A percentile compares a stretch with the other conserved stretches of the same genome.
These are phyloP conservation scores for Linnemannia exigua DNA, from an alignment of 192 early-diverging fungal genomes.

Conservation along the genomic window DNA sequence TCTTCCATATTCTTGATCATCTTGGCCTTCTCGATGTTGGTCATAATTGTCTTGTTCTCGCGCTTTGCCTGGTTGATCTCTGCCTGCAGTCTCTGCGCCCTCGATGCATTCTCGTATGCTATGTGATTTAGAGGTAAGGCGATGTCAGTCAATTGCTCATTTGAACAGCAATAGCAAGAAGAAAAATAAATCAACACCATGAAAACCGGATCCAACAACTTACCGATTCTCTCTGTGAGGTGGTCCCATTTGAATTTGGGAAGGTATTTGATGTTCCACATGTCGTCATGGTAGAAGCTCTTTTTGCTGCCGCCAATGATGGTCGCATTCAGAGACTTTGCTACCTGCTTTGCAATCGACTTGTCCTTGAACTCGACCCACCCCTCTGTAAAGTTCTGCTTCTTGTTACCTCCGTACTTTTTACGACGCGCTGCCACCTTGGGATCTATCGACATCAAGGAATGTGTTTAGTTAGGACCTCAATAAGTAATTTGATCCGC, in stretches of 20 bases:
- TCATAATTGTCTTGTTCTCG: conserved; percentile 89
- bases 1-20: conserved; percentile 86
- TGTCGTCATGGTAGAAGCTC: conserved; percentile 89
- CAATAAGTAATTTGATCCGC: neutral
- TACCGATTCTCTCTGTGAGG: conserved; percentile 93
- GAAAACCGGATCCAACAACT: conserved; percentile 6
- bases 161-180: neutral
- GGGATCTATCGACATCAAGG: conserved; percentile 57
- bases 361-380: conserved; percentile 99
- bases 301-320: conserved; percentile 90
- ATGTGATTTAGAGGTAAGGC: neutral
- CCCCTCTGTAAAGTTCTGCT: conserved; percentile 91
- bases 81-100: conserved; percentile 83
- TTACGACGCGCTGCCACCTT: conserved; percentile 82
- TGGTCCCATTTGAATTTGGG: conserved; percentile 98
- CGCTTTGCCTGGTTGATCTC: conserved; percentile 89
- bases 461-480: neutral
- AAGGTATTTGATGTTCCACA: conserved; percentile 98
- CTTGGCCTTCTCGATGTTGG: conserved; percentile 90
- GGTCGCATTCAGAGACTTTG: conserved; percentile 83
- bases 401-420: conserved; percentile 89
- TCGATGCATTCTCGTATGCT: conserved; percentile 81
- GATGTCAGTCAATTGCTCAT: neutral
- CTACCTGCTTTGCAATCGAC: conserved; percentile 84
- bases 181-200: too few species aligned